Conservation (phyloP, 371 early-diverging fungal genomes). For the Zychaea mexicana region DNA sequence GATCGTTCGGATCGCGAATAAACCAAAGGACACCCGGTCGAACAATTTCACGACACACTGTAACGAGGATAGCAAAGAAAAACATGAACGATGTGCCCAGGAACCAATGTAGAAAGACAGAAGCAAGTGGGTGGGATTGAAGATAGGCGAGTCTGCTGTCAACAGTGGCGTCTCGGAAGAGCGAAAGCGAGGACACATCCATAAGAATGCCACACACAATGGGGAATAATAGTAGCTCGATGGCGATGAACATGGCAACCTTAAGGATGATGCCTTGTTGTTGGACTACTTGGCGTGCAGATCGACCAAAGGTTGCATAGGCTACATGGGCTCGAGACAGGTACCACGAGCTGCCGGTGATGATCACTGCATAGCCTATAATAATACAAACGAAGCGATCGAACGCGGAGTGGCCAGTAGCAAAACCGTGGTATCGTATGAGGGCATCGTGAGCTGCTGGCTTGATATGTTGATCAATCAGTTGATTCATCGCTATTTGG, state of each 20-base stretch:
- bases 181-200: conserved; percentile 73
- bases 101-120: conserved; percentile 86
- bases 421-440: conserved; percentile 26
- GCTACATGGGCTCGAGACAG: conserved; percentile 22
- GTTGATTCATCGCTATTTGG: neutral
- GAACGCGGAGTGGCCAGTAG: conserved; percentile 23
- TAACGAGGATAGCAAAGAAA: conserved; percentile 82
- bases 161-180: conserved; percentile 67
- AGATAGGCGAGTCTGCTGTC: conserved; percentile 54
- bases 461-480: neutral
- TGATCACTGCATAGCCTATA: conserved; percentile 31
- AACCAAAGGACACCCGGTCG: conserved; percentile 96
- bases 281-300: conserved; percentile 46
- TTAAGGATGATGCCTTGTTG: conserved; percentile 63
- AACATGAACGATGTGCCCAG: conserved; percentile 92
- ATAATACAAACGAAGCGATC: conserved; percentile 34
- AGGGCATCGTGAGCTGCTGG: neutral
- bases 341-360: conserved; percentile 29
- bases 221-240: conserved; percentile 89
- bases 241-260: conserved; percentile 76
- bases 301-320: conserved; percentile 37
- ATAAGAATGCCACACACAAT: conserved; percentile 83
- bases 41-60: conserved; percentile 71
- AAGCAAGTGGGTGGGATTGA: conserved; percentile 63
- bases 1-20: conserved; percentile 94